Percentiles rank a stretch among this genome's conserved stretches.
These are phyloP conservation scores for Shiraia sp. DNA, from an alignment of 2,329 filamentous ascomycete genomes.

Conservation along the genomic window DNA sequence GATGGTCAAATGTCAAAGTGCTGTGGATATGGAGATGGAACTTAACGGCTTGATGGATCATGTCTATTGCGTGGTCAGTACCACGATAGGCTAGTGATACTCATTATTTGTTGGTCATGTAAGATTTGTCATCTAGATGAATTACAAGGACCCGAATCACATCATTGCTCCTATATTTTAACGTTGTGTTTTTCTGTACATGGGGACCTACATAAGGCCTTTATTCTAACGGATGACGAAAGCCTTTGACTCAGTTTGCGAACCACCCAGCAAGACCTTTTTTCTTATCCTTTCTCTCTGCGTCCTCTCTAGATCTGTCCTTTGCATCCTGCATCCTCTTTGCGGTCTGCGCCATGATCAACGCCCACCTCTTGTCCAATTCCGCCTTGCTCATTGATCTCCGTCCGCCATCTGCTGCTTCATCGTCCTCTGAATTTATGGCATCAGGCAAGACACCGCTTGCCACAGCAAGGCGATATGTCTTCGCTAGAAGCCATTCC, in stretches of 20 bases:
- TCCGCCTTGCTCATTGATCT: neutral
- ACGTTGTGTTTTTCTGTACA: too few relatives aligned
- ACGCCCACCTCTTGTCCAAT: neutral
- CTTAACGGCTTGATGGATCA: too few relatives aligned
- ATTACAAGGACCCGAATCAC: too few relatives aligned
- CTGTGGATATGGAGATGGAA: too few relatives aligned
- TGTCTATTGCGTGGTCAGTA: too few relatives aligned
- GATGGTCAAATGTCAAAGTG: too few relatives aligned
- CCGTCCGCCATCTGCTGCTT: slow-evolving; percentile 45
- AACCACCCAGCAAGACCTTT: neutral
- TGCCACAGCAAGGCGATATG: slow-evolving; percentile 46
- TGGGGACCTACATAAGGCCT: too few relatives aligned
- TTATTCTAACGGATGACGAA: too few relatives aligned
- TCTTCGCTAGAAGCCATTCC: slow-evolving; percentile 53
- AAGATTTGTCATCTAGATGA: too few relatives aligned
- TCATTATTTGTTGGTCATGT: too few relatives aligned
- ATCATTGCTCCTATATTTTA: too few relatives aligned
- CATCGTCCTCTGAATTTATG: slow-evolving; percentile 40
- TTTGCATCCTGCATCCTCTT: neutral
- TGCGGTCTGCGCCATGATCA: neutral
- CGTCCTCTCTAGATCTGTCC: neutral
- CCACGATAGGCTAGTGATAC: too few relatives aligned
- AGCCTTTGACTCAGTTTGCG: neutral
- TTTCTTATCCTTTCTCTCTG: neutral
- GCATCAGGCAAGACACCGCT: slow-evolving; percentile 44